Base-by-base conservation (phyloP, 2,329 filamentous ascomycete species). In the Xenosphaeropsis pyriputrescens region DNA sequence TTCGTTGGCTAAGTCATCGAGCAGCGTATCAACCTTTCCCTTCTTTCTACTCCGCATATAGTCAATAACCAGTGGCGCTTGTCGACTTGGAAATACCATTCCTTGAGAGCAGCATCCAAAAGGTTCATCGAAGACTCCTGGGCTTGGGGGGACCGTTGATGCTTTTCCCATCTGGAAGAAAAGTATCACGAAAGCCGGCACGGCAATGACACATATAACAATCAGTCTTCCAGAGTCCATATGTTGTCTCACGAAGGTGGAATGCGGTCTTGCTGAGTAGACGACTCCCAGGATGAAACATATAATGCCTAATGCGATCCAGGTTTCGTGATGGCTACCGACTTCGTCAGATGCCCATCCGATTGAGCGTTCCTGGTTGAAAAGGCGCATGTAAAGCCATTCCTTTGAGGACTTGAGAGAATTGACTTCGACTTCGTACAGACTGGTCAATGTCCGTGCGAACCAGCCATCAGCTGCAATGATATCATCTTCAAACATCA, bases 401-500 rank as follows among this genome's bases (percentile, higher is more conserved):
- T 43, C 29, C 13, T 35, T 29, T 14, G 14, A 18, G 7, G 18
- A 34, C 36, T 18, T 43, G 35, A 34, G 34, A 17, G 39, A 44
- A 33, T 18, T 12, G 14, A 29, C 32, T 29, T 43, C 34, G 22
- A 48, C 40, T 29, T 38, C 29, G 11, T 32, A 6, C 8, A 48
- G 35, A 37, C 37, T 17, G 38, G 39, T 17, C 26, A 33, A n/a
- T 26, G 54, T 54, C 34, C 53, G 53, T 6, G 48, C 39, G 29
- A 58, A 36, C 57, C 57, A 59, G 13, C 56, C 56, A n/a, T 56
- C 51, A 2, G 55, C 55, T 14, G 57, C 44, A 17, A 59, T 50
- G 29, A 58, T 53, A 32, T 59, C 55, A 43, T 59, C 57, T 41
- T 59, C 57, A 39, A 59, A 54, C 5, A 59, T 50, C 11, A 47